Percentiles rank a stretch among this genome's conserved stretches.
Evolutionary conservation across 495 filamentous ascomycete species (phyloP).

Genomic region (Talaromyces nanjingensis): DNA sequence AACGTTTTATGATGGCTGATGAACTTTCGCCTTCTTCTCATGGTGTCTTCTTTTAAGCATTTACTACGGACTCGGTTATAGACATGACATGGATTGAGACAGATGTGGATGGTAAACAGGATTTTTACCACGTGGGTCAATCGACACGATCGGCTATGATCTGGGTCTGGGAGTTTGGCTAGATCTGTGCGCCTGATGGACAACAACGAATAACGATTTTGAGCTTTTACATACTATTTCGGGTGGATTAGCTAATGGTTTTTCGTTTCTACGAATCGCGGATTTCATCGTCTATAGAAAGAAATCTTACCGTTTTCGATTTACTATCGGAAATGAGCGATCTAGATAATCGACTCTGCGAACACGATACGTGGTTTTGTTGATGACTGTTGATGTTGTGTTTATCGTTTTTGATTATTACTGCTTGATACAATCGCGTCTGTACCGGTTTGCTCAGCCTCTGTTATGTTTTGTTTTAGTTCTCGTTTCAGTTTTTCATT

Average conservation of each 20-base stretch:
- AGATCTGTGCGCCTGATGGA: background rate
- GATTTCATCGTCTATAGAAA: background rate
- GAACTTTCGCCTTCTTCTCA: conserved; percentile 1
- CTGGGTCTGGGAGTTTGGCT: background rate
- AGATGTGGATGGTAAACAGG: conserved; percentile 14
- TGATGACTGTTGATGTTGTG: conserved; percentile 12
- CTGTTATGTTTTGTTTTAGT: conserved; percentile 17
- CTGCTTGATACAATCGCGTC: conserved; percentile 47
- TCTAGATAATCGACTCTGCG: background rate
- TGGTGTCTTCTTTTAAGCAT: background rate
- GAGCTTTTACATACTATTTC: background rate
- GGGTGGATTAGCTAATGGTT: background rate
- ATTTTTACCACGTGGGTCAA: conserved; percentile 10
- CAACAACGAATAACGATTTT: background rate
- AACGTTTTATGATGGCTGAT: conserved; percentile 1
- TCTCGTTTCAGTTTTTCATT: conserved; percentile 11
- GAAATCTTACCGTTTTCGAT: background rate
- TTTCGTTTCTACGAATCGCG: background rate
- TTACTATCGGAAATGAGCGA: background rate
- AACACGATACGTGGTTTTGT: conserved; percentile 10
- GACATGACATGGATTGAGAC: conserved; percentile 3
- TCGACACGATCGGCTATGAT: background rate
- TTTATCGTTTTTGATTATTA: conserved; percentile 31
- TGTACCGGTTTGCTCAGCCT: conserved; percentile 27
- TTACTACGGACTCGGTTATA: conserved; percentile 4